phyloP scores from a whole-genome alignment of 148 eudicot genomes.

The Amaranthus hypochondriacus region DNA sequence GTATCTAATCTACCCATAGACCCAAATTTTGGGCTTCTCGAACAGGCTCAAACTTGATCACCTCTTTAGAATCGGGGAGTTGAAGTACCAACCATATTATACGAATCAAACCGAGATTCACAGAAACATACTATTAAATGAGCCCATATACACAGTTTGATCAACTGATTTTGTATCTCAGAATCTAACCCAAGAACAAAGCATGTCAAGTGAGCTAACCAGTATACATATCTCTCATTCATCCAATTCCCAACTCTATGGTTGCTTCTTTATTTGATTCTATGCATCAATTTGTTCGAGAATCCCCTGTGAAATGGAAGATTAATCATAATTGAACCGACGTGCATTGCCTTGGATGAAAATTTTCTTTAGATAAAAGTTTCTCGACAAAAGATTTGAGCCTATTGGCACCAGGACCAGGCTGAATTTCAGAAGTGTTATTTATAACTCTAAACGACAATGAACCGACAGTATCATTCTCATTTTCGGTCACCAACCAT shows the following conservation, averaged over 20 bases:
- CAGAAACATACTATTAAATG: too few relatives aligned
- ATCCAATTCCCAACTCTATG: too few relatives aligned
- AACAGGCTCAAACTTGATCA: too few relatives aligned
- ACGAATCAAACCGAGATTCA: too few relatives aligned
- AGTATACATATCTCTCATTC: constrained; percentile 6
- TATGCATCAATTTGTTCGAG: not conserved
- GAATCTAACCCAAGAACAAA: not conserved
- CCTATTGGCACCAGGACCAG: constrained; percentile 61
- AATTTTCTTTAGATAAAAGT: constrained; percentile 45
- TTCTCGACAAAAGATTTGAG: constrained; percentile 41
- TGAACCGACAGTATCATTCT: constrained; percentile 18
- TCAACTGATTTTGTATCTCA: not conserved
- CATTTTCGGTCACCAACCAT: constrained; percentile 35
- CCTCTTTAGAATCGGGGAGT: too few relatives aligned
- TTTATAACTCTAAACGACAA: constrained; percentile 24
- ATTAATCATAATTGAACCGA: constrained; percentile 27
- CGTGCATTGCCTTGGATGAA: constrained; percentile 49
- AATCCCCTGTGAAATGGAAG: not conserved
- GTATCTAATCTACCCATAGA: too few relatives aligned
- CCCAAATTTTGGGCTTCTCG: too few relatives aligned
- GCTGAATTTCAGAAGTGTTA: constrained; percentile 31
- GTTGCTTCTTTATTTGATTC: too few relatives aligned
- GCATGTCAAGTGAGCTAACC: not conserved
- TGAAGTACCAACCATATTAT: too few relatives aligned
- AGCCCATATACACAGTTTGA: too few relatives aligned